Percentiles rank a stretch among this genome's conserved stretches.
Evolutionary conservation across 1,139 yeast species (phyloP).

Genomic region (Taphrina sp.): DNA sequence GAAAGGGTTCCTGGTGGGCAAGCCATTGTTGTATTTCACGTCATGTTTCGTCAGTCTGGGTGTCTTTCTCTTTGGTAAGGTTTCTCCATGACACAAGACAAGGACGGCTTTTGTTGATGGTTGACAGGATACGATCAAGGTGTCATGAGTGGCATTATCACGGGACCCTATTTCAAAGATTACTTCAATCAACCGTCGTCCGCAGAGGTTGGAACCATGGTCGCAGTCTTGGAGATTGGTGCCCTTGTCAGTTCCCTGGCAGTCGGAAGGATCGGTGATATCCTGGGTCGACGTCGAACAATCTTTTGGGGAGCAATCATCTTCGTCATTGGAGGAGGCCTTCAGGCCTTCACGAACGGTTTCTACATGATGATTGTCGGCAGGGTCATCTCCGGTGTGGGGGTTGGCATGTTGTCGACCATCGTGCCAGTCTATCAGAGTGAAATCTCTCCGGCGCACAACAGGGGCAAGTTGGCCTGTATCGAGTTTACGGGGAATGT

Average conservation of each 20-base stretch:
- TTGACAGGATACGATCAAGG: conserved; percentile 68
- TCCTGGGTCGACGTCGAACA: conserved; percentile 74
- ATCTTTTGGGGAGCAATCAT: conserved; percentile 78
- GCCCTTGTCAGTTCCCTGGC: conserved; percentile 64
- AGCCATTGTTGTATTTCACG: conserved; percentile 59
- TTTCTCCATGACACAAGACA: not conserved
- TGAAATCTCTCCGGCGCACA: conserved; percentile 86
- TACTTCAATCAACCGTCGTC: conserved; percentile 73
- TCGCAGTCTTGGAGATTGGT: conserved; percentile 63
- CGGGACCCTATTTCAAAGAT: conserved; percentile 65
- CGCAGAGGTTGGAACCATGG: conserved; percentile 71
- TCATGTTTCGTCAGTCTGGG: conserved; percentile 79
- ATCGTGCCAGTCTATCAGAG: conserved; percentile 94
- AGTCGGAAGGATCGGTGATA: conserved; percentile 76
- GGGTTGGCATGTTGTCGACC: conserved; percentile 86
- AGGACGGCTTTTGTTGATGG: not conserved
- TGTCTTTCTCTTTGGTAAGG: conserved; percentile 69
- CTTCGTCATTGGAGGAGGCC: conserved; percentile 74
- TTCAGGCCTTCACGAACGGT: conserved; percentile 61
- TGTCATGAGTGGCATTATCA: conserved; percentile 76
- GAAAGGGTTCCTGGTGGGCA: conserved; percentile 41
- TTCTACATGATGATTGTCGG: conserved; percentile 63
- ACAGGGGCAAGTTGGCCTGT: conserved; percentile 84
- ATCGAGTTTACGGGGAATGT: conserved; percentile 91
- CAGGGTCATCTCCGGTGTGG: conserved; percentile 53